phyloP scores from a whole-genome alignment of 176 grass and related monocot genomes.

The Sorghum bicolor region Sorghum_bicolor_NCBIv3 NC_012875.2:58893001-58893500 shows the following conservation, averaged over 20 bases:
- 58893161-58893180: neutral
- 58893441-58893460: neutral
- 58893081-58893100: constrained; percentile 1
- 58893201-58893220: neutral
- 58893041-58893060: neutral
- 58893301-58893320: neutral
- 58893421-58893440: constrained; percentile 11
- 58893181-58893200: neutral
- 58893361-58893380: constrained; percentile 24
- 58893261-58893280: neutral
- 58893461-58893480: neutral
- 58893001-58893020: neutral
- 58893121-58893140: neutral
- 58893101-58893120: neutral
- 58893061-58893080: neutral
- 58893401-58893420: constrained; percentile 1
- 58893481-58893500: neutral
- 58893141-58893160: neutral
- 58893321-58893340: neutral
- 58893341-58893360: neutral
- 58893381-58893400: constrained; percentile 21
- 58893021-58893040: neutral
- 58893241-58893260: neutral
- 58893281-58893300: constrained; percentile 21
- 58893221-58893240: neutral